These are phyloP conservation scores for Halteria grandinella DNA, from an alignment of 73 alveolate species.

Conservation along the genomic window DNA sequence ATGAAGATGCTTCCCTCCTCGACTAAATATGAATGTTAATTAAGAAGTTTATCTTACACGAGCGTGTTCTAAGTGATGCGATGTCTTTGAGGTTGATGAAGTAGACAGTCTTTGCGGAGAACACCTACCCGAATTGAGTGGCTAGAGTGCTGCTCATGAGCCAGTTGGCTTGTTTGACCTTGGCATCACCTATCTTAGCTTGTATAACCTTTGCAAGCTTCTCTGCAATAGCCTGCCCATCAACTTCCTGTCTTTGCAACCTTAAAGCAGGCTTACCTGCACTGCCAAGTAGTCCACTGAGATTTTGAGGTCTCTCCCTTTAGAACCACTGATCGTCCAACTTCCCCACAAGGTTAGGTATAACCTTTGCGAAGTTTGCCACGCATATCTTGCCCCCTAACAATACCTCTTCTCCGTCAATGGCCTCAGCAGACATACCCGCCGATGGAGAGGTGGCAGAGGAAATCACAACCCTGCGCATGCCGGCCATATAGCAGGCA, in stretches of 20 bases:
- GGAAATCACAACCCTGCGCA: conserved; percentile 44
- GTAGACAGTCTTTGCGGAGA: conserved; percentile 25
- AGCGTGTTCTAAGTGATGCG: conserved; percentile 27
- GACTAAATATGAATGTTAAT: neutral
- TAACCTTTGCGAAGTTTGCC: conserved; percentile 16
- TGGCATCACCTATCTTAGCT: conserved; percentile 6
- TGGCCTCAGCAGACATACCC: conserved; percentile 38
- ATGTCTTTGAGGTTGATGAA: conserved; percentile 13
- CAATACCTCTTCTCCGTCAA: conserved; percentile 42
- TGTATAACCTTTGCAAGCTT: neutral
- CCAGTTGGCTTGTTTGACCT: neutral
- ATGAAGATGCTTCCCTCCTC: neutral
- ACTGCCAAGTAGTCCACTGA: neutral
- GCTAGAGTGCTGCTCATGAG: conserved; percentile 27
- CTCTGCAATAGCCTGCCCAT: neutral
- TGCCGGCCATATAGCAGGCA: conserved; percentile 38
- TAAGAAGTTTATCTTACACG: neutral
- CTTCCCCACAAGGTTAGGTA: conserved; percentile 12
- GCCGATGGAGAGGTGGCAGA: conserved; percentile 55
- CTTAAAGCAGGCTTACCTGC: neutral
- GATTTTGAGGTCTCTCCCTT: conserved; percentile 7
- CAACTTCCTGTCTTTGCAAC: neutral
- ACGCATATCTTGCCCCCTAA: conserved; percentile 40
- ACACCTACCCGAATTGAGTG: neutral
- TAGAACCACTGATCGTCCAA: conserved; percentile 4